phyloP scores from a whole-genome alignment of 495 filamentous ascomycete genomes.

The Hypomontagnella submonticulosa region DNA sequence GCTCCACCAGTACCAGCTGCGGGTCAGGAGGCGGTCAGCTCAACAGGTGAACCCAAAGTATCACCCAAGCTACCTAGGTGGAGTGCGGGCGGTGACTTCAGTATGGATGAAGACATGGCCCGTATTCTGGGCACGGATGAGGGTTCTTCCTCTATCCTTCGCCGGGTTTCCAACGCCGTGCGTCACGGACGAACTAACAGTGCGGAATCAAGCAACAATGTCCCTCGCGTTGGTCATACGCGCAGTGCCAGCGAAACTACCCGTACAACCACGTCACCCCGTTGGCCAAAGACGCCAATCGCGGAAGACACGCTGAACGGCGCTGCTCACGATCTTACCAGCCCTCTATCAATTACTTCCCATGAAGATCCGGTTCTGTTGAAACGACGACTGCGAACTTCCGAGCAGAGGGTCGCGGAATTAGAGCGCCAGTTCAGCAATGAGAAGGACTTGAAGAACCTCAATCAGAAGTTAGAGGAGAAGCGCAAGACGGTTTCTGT shows the following conservation, averaged over 20 bases:
- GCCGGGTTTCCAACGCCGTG: constrained; percentile 89
- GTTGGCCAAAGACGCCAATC: constrained; percentile 78
- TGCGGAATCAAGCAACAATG: constrained; percentile 60
- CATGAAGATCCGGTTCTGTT: constrained; percentile 79
- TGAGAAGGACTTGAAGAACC: constrained; percentile 81
- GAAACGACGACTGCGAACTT: constrained; percentile 80
- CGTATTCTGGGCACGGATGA: constrained; percentile 80
- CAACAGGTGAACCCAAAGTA: constrained; percentile 63
- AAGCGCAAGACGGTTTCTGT: constrained; percentile 98
- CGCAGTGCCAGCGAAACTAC: constrained; percentile 68
- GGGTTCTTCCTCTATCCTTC: constrained; percentile 77
- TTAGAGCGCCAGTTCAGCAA: constrained; percentile 77
- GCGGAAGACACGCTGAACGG: constrained; percentile 68
- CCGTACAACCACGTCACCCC: constrained; percentile 64
- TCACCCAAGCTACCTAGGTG: constrained; percentile 80
- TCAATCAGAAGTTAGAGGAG: constrained; percentile 87
- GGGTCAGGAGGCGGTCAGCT: constrained; percentile 65
- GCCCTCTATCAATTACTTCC: constrained; percentile 71
- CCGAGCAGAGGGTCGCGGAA: constrained; percentile 82
- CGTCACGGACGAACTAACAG: constrained; percentile 94
- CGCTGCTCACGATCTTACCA: constrained; percentile 73
- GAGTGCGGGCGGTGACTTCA: constrained; percentile 79
- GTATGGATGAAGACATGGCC: constrained; percentile 90
- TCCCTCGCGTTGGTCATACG: constrained; percentile 55
- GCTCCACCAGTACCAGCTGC: constrained; percentile 65